Percentiles rank a stretch among this genome's conserved stretches.
Evolutionary conservation across 345 rosid genomes (phyloP).

Genomic region (Syzygium aromaticum): DNA sequence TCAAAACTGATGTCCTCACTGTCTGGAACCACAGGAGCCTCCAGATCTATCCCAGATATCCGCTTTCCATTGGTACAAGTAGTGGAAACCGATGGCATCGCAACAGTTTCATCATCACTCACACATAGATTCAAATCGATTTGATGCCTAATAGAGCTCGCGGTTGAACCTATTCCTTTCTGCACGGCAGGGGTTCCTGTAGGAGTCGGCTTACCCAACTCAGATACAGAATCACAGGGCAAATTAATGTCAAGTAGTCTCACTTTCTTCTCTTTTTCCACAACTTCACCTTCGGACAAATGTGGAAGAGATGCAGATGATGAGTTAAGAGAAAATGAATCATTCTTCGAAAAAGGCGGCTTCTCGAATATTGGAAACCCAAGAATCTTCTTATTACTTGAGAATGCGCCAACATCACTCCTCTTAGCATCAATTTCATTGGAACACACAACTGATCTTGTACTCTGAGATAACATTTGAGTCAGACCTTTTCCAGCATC

Average conservation of each 20-base stretch:
- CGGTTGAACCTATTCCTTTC: slow-evolving; percentile 25
- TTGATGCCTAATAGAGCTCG: slow-evolving; percentile 27
- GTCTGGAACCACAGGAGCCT: slow-evolving; percentile 55
- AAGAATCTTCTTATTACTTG: slow-evolving; percentile 38
- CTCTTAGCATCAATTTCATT: slow-evolving; percentile 19
- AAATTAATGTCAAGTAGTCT: slow-evolving; percentile 64
- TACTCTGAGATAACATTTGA: slow-evolving; percentile 21
- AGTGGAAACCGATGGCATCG: slow-evolving; percentile 15
- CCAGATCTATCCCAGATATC: slow-evolving; percentile 58
- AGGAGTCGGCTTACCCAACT: slow-evolving; percentile 18
- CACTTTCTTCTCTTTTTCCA: slow-evolving; percentile 28
- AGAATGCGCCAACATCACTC: slow-evolving; percentile 20
- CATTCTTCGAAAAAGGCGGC: slow-evolving; percentile 24
- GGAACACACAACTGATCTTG: slow-evolving; percentile 32
- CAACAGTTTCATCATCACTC: slow-evolving; percentile 61
- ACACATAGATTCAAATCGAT: slow-evolving; percentile 71
- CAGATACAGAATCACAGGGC: slow-evolving; percentile 58
- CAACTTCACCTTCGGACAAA: slow-evolving; percentile 23
- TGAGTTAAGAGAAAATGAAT: slow-evolving; percentile 29
- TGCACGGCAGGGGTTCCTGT: slow-evolving; percentile 18
- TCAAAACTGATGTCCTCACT: slow-evolving; percentile 31
- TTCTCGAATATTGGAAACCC: slow-evolving; percentile 43
- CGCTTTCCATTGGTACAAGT: slow-evolving; percentile 21
- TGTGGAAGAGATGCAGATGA: slow-evolving; percentile 10
- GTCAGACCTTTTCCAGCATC: slow-evolving; percentile 20